Conservation (phyloP, 352 stramenopile species). For the Globisporangium takayamanum region DNA sequence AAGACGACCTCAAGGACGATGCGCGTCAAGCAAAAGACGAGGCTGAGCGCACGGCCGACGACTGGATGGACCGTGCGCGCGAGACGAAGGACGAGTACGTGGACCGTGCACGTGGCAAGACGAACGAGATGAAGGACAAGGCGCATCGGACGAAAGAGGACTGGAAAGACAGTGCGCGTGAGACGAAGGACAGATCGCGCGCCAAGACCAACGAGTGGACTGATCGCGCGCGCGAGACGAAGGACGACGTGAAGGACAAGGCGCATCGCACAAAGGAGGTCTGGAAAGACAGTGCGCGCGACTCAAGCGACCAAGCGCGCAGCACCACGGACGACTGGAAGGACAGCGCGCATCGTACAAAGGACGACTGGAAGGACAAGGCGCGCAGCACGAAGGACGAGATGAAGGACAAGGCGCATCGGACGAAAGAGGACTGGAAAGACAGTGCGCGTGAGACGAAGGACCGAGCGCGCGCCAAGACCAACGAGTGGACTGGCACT, state of each 20-base stretch:
- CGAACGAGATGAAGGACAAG: constrained; percentile 24
- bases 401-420: constrained; percentile 17
- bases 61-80: constrained; percentile 18
- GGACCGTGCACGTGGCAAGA: too few species aligned
- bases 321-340: too few species aligned
- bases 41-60: constrained; percentile 16
- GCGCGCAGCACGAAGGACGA: constrained; percentile 14
- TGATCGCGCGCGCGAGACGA: background rate
- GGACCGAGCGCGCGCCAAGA: constrained; percentile 5
- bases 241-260: constrained; percentile 1
- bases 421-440: constrained; percentile 28
- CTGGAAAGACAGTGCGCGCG: too few species aligned
- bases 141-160: constrained; percentile 24
- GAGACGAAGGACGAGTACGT: constrained; percentile 9
- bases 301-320: too few species aligned
- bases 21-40: constrained; percentile 30
- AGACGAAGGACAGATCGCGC: constrained; percentile 19
- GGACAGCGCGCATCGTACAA: too few species aligned
- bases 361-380: too few species aligned
- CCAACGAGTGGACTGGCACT: too few species aligned
- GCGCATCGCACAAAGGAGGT: constrained; percentile 6
- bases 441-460: constrained; percentile 30
- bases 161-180: constrained; percentile 26
- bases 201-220: too few species aligned
- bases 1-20: constrained; percentile 27